Evolutionary conservation across 1,284 basidiomycete species (phyloP).

Genomic region (Boletus subluridellus): DNA sequence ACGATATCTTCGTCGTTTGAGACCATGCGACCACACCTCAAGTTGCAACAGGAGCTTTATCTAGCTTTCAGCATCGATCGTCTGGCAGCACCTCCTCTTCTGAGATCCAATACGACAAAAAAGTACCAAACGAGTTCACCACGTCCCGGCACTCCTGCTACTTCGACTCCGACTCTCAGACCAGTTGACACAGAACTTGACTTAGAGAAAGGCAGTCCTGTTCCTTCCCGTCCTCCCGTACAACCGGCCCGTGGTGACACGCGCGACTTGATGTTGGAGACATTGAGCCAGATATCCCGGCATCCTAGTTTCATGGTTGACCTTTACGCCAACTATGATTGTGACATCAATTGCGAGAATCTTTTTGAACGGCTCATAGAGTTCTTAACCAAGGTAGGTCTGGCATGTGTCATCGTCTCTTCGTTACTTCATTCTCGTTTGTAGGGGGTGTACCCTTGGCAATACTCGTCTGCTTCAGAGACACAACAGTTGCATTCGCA

Average conservation of each 20-base stretch:
- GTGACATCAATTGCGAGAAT: constrained; percentile 95
- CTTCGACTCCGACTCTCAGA: constrained; percentile 46
- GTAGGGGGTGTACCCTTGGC: constrained; percentile 74
- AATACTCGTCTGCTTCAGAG: constrained; percentile 60
- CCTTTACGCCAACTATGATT: constrained; percentile 95
- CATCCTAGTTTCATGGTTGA: constrained; percentile 92
- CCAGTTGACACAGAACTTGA: constrained; percentile 46
- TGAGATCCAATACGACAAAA: constrained; percentile 30
- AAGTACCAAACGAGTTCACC: constrained; percentile 43
- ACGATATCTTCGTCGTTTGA: constrained; percentile 87
- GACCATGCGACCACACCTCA: constrained; percentile 83
- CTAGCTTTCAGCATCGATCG: constrained; percentile 92
- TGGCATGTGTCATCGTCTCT: neutral
- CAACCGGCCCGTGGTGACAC: constrained; percentile 83
- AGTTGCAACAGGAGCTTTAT: constrained; percentile 96
- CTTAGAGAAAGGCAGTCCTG: constrained; percentile 47
- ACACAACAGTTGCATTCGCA: constrained; percentile 76
- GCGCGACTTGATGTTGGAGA: constrained; percentile 88
- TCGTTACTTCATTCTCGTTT: constrained; percentile 8
- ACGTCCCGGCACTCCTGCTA: constrained; percentile 54
- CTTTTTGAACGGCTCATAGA: constrained; percentile 89
- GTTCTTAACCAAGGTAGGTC: constrained; percentile 77
- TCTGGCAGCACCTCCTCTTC: constrained; percentile 57
- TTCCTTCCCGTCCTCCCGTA: constrained; percentile 58
- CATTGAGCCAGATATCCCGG: constrained; percentile 75